Base-by-base conservation (phyloP, 768 basidiomycete species). In the Phlegmacium glaucopus region DNA sequence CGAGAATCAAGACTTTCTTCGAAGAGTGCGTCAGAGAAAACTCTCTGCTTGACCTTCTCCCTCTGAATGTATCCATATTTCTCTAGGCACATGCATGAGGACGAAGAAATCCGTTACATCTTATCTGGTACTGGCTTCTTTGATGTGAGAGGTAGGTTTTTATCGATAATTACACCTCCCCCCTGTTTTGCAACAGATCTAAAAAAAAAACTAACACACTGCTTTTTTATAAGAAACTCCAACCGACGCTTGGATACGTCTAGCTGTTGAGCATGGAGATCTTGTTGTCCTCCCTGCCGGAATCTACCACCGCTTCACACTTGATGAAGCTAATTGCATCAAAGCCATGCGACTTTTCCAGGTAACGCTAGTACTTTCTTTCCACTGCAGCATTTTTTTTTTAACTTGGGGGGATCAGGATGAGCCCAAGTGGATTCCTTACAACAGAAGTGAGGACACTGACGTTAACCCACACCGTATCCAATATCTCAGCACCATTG, bases 31-130 rank as follows among this genome's bases (percentile, higher is more conserved):
- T 63, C n/a, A 17, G 12, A 16, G 13, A 15, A 6, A 17, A 39
- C n/a, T n/a, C n/a, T n/a, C n/a, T n/a, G n/a, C n/a, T n/a, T n/a
- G n/a, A n/a, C n/a, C n/a, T n/a, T n/a, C n/a, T n/a, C n/a, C n/a
- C n/a, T n/a, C n/a, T n/a, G n/a, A n/a, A n/a, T n/a, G n/a, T n/a
- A n/a, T n/a, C n/a, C n/a, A n/a, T n/a, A n/a, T n/a, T n/a, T n/a
- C n/a, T n/a, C n/a, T 16, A 90, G 90, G 58, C 93, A 96, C 58
- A 78, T 97, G 74, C 94, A 96, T 57, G 92, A 96, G 64, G 94
- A 96, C 58, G 94, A 97, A 60, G 94, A 97, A 67, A 95, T 94
- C 59, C 76, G 94, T 7, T 97, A 90, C 58, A 82, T 94, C 56
- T 75, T 92, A 34, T 73, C 77, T 1, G 94, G 94, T n/a, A 82